Evolutionary conservation across 129 eudicot species (phyloP), one percentile per base, ranked within the genome.

Genomic region (Glebionis coronaria): DNA sequence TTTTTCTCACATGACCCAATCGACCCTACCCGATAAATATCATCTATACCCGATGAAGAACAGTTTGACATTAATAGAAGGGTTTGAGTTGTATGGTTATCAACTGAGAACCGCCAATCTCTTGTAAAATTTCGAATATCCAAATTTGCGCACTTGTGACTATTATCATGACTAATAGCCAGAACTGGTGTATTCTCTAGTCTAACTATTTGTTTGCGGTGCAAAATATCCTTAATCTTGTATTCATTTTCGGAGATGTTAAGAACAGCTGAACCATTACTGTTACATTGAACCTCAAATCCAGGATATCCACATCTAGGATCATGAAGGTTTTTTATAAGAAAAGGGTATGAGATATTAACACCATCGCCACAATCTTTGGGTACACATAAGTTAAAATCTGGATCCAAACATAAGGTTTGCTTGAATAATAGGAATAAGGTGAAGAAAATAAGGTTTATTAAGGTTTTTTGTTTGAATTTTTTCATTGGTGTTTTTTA

Each of bases 281-380:
- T 35, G 40, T 35, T 35, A 70, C 92, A 85, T n/a, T 47, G 23
- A 11, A 85, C 70, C 60, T 11, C 73, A 14, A 82, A 85, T 60
- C 79, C 85, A 61, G 87, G 82, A 60, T 59, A 74, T 9, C 84
- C 85, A 59, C 92, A 86, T 4, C 45, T 20, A 19, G 82, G 40
- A 35, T 80, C 67, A 19, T 80, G 83, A 29, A 11, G 2, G 13
- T 61, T 76, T 1, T 11, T 10, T 29, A 86, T 77, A 28, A 18
- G 54, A 56, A 86, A 86, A 0, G 88, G 92, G 56, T 76, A 86
- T 11, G 67, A 74, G 19, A 86, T 59, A 53, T 57, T 74, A 10
- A 0, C 27, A 9, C 79, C 84, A 50, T 79, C 21, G n/a, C 66
- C 63, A 11, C 91, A 85, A 2, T 27, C 53, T 14, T 31, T 54